phyloP scores from a whole-genome alignment of 345 rosid species.

The Heritiera littoralis region DNA sequence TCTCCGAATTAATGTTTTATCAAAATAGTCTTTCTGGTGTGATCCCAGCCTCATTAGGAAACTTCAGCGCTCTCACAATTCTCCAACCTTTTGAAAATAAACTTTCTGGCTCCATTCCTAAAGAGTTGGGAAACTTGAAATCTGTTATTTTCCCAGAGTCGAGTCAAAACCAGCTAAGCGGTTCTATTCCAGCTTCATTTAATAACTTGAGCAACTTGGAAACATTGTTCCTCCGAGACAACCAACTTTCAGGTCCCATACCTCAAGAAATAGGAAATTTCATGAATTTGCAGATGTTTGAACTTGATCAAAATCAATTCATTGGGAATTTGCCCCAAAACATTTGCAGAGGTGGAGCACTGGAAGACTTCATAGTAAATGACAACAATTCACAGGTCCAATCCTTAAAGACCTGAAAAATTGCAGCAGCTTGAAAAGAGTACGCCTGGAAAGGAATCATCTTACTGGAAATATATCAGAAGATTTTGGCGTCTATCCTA shows the following conservation, averaged over 20 bases:
- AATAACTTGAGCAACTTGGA: slow-evolving; percentile 6
- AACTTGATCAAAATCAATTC: slow-evolving; percentile 1
- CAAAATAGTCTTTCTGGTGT: neutral
- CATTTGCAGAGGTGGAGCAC: neutral
- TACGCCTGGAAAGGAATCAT: neutral
- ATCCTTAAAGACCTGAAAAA: neutral
- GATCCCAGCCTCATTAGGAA: neutral
- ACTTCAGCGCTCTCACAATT: neutral
- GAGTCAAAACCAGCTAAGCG: neutral
- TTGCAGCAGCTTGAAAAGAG: neutral
- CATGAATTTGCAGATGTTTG: neutral
- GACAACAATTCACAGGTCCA: neutral
- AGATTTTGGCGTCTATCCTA: slow-evolving; percentile 1
- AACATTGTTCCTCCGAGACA: slow-evolving; percentile 6
- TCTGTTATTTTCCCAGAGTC: neutral
- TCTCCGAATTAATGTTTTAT: neutral
- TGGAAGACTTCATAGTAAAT: neutral
- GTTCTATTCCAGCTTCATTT: slow-evolving; percentile 1
- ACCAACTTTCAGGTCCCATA: slow-evolving; percentile 1
- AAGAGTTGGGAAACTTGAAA: slow-evolving; percentile 1
- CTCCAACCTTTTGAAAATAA: slow-evolving; percentile 1
- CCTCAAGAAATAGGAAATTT: slow-evolving; percentile 6
- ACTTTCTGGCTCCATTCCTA: neutral
- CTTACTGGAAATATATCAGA: slow-evolving; percentile 3
- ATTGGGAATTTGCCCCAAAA: neutral